Base-by-base conservation (phyloP, 805 yeast genomes). In the Saturnispora quitensis region DNA sequence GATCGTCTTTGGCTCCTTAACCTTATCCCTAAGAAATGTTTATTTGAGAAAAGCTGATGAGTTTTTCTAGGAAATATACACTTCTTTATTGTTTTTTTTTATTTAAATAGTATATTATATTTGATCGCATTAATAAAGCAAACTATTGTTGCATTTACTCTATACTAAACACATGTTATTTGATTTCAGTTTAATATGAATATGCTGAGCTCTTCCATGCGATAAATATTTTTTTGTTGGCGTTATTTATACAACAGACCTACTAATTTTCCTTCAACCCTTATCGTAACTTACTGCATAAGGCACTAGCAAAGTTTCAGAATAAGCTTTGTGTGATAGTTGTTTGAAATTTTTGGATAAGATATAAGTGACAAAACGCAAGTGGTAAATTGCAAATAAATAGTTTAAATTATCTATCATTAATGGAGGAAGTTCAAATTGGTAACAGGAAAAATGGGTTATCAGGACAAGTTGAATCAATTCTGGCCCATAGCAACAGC, bases 31-130 rank as follows among this genome's bases (percentile, higher is more conserved):
- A 18, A 59, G 60, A 49, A 36, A 51, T 4, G 59, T 47, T 40
- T 67, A 63, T 45, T 46, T 66, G 6, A 42, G 50, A 13, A 62
- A 58, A 28, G 67, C 68, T 1, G 53, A 46, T 31, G 60, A 61
- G 27, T 60, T 61, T 25, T 66, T 66, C 31, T 65, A 54, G 51
- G 8, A 15, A 5, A 15, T 3, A 31, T 45, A 20, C 36, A 7
- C 31, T 25, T n/a, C 22, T 31, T 38, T 45, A 22, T 25, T 22
- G 25, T 20, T 17, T 22, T 33, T 9, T 33, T 9, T 38, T 10
- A 20, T 20, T 20, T 10, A 18, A 18, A 12, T 18, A 38, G 12
- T 18, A 17, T 10, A 38, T 38, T 3, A 6, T 17, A 18, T 18
- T 17, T 18, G n/a, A 38, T 7, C 5, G 15, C 20, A 35, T 35